Conservation (phyloP, 2,329 filamentous ascomycete species). For the Metarhizium brunneum region DNA sequence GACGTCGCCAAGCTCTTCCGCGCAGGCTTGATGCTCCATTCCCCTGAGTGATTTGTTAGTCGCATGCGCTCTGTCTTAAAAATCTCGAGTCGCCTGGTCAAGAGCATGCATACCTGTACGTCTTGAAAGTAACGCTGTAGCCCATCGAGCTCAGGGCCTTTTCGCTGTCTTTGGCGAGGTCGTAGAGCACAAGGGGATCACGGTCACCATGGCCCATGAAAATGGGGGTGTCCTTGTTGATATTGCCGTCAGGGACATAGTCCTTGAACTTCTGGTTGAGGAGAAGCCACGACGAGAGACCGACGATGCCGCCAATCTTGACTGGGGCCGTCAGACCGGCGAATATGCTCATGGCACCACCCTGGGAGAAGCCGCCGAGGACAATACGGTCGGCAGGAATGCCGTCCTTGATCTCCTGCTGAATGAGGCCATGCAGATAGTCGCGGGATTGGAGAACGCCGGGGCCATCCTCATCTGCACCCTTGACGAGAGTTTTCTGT, state of each 20-base stretch:
- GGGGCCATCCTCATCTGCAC: slow-evolving; percentile 49
- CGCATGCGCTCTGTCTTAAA: too few species aligned
- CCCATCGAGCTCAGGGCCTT: slow-evolving; percentile 60
- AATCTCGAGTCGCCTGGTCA: neutral
- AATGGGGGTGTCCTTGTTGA: slow-evolving; percentile 63
- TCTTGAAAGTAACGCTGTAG: slow-evolving; percentile 64
- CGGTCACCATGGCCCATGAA: slow-evolving; percentile 81
- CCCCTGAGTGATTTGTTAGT: slow-evolving; percentile 33
- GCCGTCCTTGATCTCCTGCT: slow-evolving; percentile 67
- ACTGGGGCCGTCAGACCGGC: slow-evolving; percentile 60
- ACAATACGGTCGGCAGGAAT: slow-evolving; percentile 76
- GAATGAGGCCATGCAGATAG: slow-evolving; percentile 69
- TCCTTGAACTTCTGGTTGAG: slow-evolving; percentile 39
- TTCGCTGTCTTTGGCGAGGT: slow-evolving; percentile 59
- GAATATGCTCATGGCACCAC: slow-evolving; percentile 76
- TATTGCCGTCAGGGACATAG: slow-evolving; percentile 28
- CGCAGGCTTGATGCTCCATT: slow-evolving; percentile 67
- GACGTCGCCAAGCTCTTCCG: slow-evolving; percentile 73
- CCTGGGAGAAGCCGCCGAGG: slow-evolving; percentile 74
- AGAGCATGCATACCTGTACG: slow-evolving; percentile 53
- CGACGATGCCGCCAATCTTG: slow-evolving; percentile 77
- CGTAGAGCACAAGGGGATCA: slow-evolving; percentile 63
- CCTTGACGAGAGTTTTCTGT: slow-evolving; percentile 22
- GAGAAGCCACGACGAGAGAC: slow-evolving; percentile 72
- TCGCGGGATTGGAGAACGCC: slow-evolving; percentile 53